A percentile compares a stretch with the other conserved stretches of the same genome.
Conservation (phyloP, 2,329 filamentous ascomycete genomes). For the Leptographium wingfieldii region DNA sequence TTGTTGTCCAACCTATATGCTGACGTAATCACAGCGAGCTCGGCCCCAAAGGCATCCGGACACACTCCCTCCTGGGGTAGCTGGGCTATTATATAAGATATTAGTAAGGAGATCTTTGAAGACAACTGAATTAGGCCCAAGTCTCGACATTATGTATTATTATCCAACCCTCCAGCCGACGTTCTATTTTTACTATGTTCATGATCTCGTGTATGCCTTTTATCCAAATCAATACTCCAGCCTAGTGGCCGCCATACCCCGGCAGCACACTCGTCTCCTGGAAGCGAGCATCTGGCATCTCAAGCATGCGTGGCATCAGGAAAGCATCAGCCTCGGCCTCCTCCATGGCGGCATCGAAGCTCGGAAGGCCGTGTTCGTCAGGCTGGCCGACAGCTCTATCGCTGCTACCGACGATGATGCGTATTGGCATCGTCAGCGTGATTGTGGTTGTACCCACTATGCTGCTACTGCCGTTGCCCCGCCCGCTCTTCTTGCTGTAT, state of each 20-base stretch:
- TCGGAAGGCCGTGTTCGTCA: conserved; percentile 26
- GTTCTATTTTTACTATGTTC: too few species aligned
- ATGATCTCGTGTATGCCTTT: too few species aligned
- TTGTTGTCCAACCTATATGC: not conserved
- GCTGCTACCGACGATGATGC: conserved; percentile 6
- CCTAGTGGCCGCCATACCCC: conserved; percentile 12
- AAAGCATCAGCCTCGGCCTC: conserved; percentile 31
- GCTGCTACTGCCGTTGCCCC: conserved; percentile 1
- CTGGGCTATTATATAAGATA: too few species aligned
- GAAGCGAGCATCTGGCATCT: conserved; percentile 16
- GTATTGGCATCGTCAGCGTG: conserved; percentile 7
- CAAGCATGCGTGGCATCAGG: conserved; percentile 29
- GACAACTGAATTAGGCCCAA: not conserved
- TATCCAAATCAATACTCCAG: not conserved
- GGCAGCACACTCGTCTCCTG: conserved; percentile 16
- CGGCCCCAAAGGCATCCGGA: conserved; percentile 40
- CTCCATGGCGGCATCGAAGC: conserved; percentile 36
- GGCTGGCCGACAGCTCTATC: not conserved
- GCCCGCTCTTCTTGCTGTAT: conserved; percentile 17
- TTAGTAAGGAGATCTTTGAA: not conserved
- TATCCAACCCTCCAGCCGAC: too few species aligned
- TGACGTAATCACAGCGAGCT: conserved; percentile 28
- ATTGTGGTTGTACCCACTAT: conserved; percentile 1
- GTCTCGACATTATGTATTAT: too few species aligned
- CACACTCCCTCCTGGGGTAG: conserved; percentile 39